These are phyloP conservation scores for Amaranthus palmeri DNA, from an alignment of 148 eudicot genomes.

Conservation along the genomic window DNA sequence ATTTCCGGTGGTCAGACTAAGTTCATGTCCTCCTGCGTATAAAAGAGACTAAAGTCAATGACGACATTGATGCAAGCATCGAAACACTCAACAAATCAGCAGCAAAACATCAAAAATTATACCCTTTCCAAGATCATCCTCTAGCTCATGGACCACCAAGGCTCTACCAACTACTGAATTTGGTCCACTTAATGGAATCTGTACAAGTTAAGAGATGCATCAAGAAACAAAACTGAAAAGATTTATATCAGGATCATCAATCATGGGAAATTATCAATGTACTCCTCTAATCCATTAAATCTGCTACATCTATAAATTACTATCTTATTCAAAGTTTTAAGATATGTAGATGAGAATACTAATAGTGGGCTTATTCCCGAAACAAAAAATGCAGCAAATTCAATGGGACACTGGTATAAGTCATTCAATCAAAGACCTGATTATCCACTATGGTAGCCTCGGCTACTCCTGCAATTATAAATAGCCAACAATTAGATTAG, in stretches of 20 bases:
- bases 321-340: too few species aligned
- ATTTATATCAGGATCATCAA: not conserved
- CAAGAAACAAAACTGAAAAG: not conserved
- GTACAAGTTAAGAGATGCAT: slow-evolving; percentile 16
- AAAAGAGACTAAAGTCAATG: slow-evolving; percentile 9
- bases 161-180: slow-evolving; percentile 92
- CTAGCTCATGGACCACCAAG: slow-evolving; percentile 90
- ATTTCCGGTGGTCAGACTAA: slow-evolving; percentile 87
- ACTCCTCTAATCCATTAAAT: not conserved
- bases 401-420: too few species aligned
- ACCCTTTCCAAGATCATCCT: slow-evolving; percentile 97
- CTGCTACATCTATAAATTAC: too few species aligned
- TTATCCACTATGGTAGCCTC: slow-evolving; percentile 80
- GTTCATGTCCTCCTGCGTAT: slow-evolving; percentile 87
- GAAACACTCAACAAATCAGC: not conserved
- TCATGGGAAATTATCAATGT: not conserved
- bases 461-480: slow-evolving; percentile 67
- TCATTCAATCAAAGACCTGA: slow-evolving; percentile 44
- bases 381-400: too few species aligned
- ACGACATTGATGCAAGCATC: not conserved
- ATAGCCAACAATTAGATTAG: slow-evolving; percentile 12
- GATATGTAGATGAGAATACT: too few species aligned
- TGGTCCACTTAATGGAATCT: slow-evolving; percentile 86
- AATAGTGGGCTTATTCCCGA: too few species aligned
- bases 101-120: slow-evolving; percentile 10